Base-by-base conservation (phyloP, 495 filamentous ascomycete genomes). In the Clohesyomyces aquaticus region DNA sequence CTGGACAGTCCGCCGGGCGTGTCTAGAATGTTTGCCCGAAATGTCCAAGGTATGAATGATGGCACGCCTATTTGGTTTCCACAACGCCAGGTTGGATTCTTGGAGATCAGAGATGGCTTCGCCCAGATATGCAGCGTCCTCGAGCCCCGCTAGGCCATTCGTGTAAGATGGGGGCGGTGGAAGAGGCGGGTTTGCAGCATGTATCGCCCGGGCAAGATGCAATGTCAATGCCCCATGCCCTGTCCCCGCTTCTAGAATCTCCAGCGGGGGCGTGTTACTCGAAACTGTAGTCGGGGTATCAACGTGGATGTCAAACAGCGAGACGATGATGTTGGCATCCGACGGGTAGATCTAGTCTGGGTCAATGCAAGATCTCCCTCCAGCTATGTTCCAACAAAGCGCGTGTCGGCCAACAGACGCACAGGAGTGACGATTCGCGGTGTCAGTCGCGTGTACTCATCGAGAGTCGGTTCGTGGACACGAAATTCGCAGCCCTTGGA, bases 171-270 rank as follows among this genome's bases (percentile, higher is more conserved):
- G 59, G 16, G 63, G 58, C 1, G 67, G 63, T 12, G 77, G 55
- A 12, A 63, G 49, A 1, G 80, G 53, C 56, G 81, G 73, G 73
- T 92, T 92, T 9, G 85, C 88, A 16, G 85, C 89, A 72, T 91
- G 87, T 22, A 92, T 83, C 28, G 87, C 88, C n/a, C 87, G 82
- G 21, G 87, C 83, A 14, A 93, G 80, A 63, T 89, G 80, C 8
- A 93, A 76, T 1, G 89, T 93, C 49, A 93, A 74, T 12, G 86
- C 85, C 50, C 89, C 90, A 77, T 91, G 87, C 2, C 90, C 90
- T 1, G 90, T 93, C 6, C 90, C 90, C 38, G 88, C 89, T 74
- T 93, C 90, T 32, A 93, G 84, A 38, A 93, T 88, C 68, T 92
- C 88, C 0, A 91, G 61, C 9, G 76, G 76, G 6, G 65, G 48